Evolutionary conservation across 768 basidiomycete species (phyloP), one percentile per base, ranked within the genome.

Genomic region (Hirschioporus abietinus): DNA sequence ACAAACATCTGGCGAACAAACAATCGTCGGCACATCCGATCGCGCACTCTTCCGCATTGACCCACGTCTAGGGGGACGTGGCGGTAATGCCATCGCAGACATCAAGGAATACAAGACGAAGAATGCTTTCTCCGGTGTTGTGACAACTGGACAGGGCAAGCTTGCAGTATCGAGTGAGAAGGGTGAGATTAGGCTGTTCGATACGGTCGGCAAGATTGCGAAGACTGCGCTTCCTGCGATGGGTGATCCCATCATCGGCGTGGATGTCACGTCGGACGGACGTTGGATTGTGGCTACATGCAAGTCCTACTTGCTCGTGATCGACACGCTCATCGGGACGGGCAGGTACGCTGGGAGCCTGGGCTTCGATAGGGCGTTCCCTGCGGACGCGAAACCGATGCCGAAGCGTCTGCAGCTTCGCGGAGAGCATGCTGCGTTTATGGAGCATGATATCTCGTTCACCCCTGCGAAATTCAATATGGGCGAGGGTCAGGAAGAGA

Each of bases 1-100:
- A 7, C 95, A 91, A 70, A 97, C 89, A 70, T 95, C 95, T 57
- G 85, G 83, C 62, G 90, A 96, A 75, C 93, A 97, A 76, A 99
- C 97, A 1, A 83, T 99, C 65, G 88, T 99, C 69, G 97, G 97
- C 58, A 83, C 87, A 68, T 97, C 96, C 0, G 90, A 93, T 78
- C 99, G 99, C 74, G 92, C 95, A 9, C 82, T 99, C 61, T 99
- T 98, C 91, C 91, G 95, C 62, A 92, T 99, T 77, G 97, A 99
- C 78, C 97, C 97, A 58, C 94, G 97, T 67, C 80, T 98, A 1
- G 88, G 90, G 5, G 96, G 96, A 65, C 25, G 60, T 24, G 60
- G 60, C 12, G 60, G 30, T 15, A 18, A 34, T 25, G 60, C 60
- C 60, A 24, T 61, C 25, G 88, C 82, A 76, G 98, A 99, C 80